These are phyloP conservation scores for Cronartium ribicola DNA, from an alignment of 1,284 basidiomycete genomes.

Conservation along the genomic window DNA sequence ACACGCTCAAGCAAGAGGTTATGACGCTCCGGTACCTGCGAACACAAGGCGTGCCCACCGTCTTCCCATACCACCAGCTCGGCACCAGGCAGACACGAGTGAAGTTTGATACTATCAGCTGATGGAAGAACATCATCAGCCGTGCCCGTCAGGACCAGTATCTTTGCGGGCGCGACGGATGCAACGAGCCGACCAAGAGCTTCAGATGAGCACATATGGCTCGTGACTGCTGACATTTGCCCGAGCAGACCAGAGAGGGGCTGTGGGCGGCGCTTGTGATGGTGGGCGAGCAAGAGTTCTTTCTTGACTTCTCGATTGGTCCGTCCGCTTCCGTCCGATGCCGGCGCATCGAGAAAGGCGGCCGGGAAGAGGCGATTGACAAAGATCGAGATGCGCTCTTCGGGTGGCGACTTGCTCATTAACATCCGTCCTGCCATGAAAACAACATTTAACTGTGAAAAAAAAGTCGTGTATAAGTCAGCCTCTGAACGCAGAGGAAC, in stretches of 20 bases:
- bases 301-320: background rate
- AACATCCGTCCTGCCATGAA: conserved; percentile 5
- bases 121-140: conserved; percentile 65
- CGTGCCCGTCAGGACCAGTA: conserved; percentile 67
- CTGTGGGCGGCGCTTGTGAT: background rate
- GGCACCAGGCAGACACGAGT: conserved; percentile 64
- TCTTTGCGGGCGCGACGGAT: conserved; percentile 55
- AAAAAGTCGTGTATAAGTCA: background rate
- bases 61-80: conserved; percentile 63
- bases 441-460: conserved; percentile 11
- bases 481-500: background rate
- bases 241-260: background rate
- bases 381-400: conserved; percentile 1
- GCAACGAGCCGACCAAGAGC: conserved; percentile 60
- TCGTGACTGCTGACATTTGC: conserved; percentile 14
- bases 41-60: conserved; percentile 66
- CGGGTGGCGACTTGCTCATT: background rate
- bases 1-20: conserved; percentile 61
- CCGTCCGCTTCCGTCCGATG: background rate
- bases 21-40: conserved; percentile 59
- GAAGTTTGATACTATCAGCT: conserved; percentile 60
- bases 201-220: conserved; percentile 62
- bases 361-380: conserved; percentile 15
- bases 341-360: conserved; percentile 7
- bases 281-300: background rate